Conservation (phyloP, 78 protist species). For the Dictyostelium firmibasis region DNA sequence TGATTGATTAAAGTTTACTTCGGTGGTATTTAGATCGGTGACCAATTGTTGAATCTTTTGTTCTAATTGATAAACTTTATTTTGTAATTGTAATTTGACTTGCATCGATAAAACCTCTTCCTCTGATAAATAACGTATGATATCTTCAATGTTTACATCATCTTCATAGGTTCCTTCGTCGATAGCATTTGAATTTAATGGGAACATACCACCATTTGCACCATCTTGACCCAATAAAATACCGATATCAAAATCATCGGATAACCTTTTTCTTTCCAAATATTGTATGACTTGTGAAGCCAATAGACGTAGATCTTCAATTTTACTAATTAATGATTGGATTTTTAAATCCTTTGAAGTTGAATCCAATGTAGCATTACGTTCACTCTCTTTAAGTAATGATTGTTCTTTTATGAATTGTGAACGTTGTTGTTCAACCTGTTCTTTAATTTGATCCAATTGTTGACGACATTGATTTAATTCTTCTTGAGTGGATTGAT, state of each 20-base stretch:
- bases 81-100: constrained; percentile 52
- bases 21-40: neutral
- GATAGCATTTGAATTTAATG: neutral
- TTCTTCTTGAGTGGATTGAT: constrained; percentile 11
- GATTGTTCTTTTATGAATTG: constrained; percentile 25
- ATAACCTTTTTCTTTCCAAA: constrained; percentile 29
- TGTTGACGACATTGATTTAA: neutral
- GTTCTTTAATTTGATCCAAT: constrained; percentile 8
- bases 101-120: constrained; percentile 68
- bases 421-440: neutral
- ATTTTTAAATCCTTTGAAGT: neutral
- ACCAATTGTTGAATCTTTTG: constrained; percentile 18
- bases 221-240: neutral
- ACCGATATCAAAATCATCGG: constrained; percentile 37
- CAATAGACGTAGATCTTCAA: constrained; percentile 31
- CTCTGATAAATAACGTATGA: constrained; percentile 55
- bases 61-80: constrained; percentile 21
- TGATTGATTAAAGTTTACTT: neutral
- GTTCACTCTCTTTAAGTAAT: constrained; percentile 5
- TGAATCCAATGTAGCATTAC: neutral
- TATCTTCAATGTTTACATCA: constrained; percentile 57
- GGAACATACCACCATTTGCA: neutral
- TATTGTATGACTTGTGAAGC: constrained; percentile 56
- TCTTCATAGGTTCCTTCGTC: constrained; percentile 21
- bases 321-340: neutral